Evolutionary conservation across 148 eudicot species (phyloP).

Genomic region (Camellia japonica): DNA sequence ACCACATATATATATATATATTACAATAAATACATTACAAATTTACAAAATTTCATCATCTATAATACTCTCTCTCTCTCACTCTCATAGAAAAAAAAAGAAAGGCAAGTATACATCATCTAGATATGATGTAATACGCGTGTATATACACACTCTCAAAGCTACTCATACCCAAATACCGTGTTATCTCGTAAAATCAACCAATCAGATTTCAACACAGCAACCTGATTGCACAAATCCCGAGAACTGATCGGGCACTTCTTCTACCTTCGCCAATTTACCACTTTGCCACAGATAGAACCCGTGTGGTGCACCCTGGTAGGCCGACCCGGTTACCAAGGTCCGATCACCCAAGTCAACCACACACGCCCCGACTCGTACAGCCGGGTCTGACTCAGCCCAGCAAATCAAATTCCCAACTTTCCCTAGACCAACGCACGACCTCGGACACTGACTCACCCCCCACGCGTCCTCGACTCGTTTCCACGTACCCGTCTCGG

Average conservation of each 20-base stretch:
- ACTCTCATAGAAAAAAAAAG: no score
- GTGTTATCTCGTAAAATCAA: no score
- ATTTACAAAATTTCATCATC: no score
- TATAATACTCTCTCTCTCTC: no score
- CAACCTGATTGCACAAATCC: conserved; percentile 68
- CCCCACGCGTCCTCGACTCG: conserved; percentile 54
- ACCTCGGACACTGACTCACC: conserved; percentile 50
- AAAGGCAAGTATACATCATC: no score
- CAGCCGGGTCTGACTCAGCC: conserved; percentile 33
- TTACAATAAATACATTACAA: no score
- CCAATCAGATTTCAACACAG: conserved; percentile 44
- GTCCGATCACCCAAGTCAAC: conserved; percentile 46
- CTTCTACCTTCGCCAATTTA: conserved; percentile 36
- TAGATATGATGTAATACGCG: no score
- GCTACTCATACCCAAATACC: no score
- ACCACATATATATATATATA: no score
- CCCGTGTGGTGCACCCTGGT: conserved; percentile 43
- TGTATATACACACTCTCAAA: no score
- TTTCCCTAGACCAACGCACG: conserved; percentile 35
- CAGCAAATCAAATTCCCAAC: conserved; percentile 42
- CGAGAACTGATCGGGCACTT: conserved; percentile 47
- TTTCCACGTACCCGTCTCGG: conserved; percentile 41
- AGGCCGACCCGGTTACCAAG: conserved; percentile 48
- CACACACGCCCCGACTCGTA: conserved; percentile 43
- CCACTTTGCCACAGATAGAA: conserved; percentile 33